Conservation (phyloP, 2,329 filamentous ascomycete species). For the Aspergillus sp. region DNA sequence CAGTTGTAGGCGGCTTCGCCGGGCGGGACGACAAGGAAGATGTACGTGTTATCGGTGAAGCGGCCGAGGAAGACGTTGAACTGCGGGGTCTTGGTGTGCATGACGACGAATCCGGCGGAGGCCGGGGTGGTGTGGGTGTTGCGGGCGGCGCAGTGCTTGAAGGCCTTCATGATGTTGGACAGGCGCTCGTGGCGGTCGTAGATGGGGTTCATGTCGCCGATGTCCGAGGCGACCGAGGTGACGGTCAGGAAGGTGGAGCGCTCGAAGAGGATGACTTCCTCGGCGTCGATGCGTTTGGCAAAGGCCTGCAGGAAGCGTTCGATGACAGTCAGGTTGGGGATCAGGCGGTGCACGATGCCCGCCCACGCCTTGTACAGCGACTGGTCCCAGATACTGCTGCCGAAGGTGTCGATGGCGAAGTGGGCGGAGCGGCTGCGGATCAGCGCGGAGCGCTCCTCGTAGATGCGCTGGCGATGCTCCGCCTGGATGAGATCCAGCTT, state of each 20-base stretch:
- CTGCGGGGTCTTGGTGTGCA: conserved; percentile 51
- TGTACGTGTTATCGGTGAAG: conserved; percentile 96
- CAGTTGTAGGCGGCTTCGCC: conserved; percentile 90
- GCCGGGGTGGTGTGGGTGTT: conserved; percentile 45
- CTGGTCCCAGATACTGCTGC: conserved; percentile 98
- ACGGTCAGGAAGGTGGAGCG: conserved; percentile 94
- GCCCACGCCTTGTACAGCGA: conserved; percentile 98
- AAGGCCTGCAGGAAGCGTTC: conserved; percentile 81
- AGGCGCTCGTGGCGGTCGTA: conserved; percentile 92
- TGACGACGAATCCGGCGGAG: conserved; percentile 43
- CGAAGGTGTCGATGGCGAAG: conserved; percentile 81
- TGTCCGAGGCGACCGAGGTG: conserved; percentile 78
- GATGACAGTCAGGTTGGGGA: conserved; percentile 88
- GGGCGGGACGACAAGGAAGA: conserved; percentile 86
- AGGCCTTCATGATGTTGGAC: conserved; percentile 96
- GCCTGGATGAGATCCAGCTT: conserved; percentile 96
- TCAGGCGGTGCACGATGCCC: conserved; percentile 93
- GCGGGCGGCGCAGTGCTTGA: conserved; percentile 71
- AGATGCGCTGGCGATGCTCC: conserved; percentile 73
- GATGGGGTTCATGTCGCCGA: conserved; percentile 78
- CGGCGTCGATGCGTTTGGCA: conserved; percentile 81
- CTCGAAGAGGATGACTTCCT: conserved; percentile 93
- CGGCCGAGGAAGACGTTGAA: conserved; percentile 96
- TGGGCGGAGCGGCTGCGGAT: conserved; percentile 72
- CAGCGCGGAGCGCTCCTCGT: conserved; percentile 75